Percentiles rank a stretch among this genome's conserved stretches.
Evolutionary conservation across 2,329 filamentous ascomycete species (phyloP).

Genomic region (Cercospora sp.): DNA sequence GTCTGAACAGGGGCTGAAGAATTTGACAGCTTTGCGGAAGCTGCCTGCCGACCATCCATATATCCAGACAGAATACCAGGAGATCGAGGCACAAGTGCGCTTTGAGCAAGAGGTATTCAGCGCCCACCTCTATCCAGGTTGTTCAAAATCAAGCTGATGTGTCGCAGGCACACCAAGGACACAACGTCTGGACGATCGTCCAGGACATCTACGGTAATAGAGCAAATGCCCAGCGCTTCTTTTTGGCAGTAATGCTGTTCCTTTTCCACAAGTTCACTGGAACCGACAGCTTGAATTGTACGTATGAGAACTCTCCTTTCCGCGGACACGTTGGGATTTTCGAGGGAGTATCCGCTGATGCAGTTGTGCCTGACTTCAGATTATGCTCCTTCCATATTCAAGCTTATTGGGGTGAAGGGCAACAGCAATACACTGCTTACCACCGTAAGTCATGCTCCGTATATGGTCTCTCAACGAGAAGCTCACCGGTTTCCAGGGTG

Average conservation of each 20-base stretch:
- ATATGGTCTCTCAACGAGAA: not conserved
- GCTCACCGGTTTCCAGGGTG: slow-evolving; percentile 20
- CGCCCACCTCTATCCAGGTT: not conserved
- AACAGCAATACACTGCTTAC: slow-evolving; percentile 20
- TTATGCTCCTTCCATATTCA: slow-evolving; percentile 23
- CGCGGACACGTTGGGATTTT: not conserved
- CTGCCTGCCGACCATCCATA: slow-evolving; percentile 30
- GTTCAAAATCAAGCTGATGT: not conserved
- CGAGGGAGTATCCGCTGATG: not conserved
- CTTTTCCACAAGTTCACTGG: slow-evolving; percentile 28
- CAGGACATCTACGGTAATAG: slow-evolving; percentile 23
- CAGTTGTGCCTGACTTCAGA: not conserved
- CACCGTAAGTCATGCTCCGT: slow-evolving; percentile 10
- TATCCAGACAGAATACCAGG: slow-evolving; percentile 29
- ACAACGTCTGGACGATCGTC: slow-evolving; percentile 22
- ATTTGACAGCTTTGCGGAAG: slow-evolving; percentile 25
- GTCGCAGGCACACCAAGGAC: slow-evolving; percentile 17
- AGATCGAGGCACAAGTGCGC: slow-evolving; percentile 30
- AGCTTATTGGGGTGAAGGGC: slow-evolving; percentile 23
- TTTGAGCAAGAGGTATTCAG: slow-evolving; percentile 25
- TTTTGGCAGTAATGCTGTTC: slow-evolving; percentile 25
- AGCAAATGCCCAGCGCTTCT: slow-evolving; percentile 24
- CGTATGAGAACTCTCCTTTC: not conserved
- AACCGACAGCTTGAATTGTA: slow-evolving; percentile 24
- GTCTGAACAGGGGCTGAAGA: slow-evolving; percentile 22